A percentile compares a stretch with the other conserved stretches of the same genome.
Conservation (phyloP, 805 yeast species). For the Saccharomycopsis sp. region DNA sequence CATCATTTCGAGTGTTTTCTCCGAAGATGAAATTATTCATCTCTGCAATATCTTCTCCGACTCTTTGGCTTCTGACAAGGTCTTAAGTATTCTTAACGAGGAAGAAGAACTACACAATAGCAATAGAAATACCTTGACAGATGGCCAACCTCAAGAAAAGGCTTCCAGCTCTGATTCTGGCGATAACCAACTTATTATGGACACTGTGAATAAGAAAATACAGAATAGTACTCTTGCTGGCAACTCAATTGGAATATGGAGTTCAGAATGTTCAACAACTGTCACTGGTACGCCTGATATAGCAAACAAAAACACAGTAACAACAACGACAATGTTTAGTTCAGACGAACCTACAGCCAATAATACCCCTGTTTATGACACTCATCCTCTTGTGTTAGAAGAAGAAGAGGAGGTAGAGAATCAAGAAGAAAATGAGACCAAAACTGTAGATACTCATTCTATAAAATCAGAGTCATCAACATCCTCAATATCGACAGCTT, state of each 20-base stretch:
- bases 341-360: slow-evolving; percentile 1
- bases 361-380: slow-evolving; percentile 2
- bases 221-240: not conserved
- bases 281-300: slow-evolving; percentile 15
- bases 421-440: not conserved
- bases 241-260: slow-evolving; percentile 3
- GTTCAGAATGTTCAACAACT: slow-evolving; percentile 15
- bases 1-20: slow-evolving; percentile 17
- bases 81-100: not conserved
- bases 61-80: not conserved
- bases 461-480: not conserved
- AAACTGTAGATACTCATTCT: not conserved
- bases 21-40: slow-evolving; percentile 15
- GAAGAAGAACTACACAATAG: not conserved
- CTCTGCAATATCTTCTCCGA: slow-evolving; percentile 13
- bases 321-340: not conserved
- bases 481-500: not conserved
- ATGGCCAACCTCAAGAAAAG: not conserved
- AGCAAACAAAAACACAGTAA: not conserved
- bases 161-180: not conserved
- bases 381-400: not conserved
- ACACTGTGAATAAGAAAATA: not conserved
- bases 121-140: not conserved
- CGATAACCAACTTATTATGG: not conserved
- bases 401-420: no score